Conservation (phyloP, 768 basidiomycete species). For the Paxillus involutus region DNA sequence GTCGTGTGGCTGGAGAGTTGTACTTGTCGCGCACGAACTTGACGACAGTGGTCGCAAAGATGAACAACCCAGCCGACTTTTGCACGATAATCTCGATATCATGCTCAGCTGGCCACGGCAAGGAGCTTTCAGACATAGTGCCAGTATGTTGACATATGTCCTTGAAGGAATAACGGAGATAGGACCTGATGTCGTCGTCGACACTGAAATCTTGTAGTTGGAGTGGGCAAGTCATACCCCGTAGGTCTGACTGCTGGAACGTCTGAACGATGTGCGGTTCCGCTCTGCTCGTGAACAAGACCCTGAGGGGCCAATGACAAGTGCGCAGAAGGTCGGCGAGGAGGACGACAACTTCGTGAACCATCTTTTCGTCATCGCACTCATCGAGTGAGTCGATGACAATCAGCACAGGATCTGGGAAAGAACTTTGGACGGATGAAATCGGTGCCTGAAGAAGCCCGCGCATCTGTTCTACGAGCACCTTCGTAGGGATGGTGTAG, state of each 20-base stretch:
- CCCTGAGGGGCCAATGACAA: constrained; percentile 22
- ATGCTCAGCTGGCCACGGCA: constrained; percentile 21
- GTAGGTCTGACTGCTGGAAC: constrained; percentile 19
- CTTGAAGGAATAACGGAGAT: constrained; percentile 21
- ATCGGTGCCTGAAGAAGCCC: constrained; percentile 24
- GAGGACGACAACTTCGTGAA: constrained; percentile 22
- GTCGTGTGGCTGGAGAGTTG: constrained; percentile 6
- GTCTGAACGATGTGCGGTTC: constrained; percentile 16
- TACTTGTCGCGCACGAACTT: constrained; percentile 19
- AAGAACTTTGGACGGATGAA: constrained; percentile 3
- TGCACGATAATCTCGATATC: constrained; percentile 19
- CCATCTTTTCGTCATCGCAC: constrained; percentile 23
- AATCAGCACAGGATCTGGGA: constrained; percentile 17
- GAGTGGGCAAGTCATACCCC: constrained; percentile 3
- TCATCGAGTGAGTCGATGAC: constrained; percentile 24
- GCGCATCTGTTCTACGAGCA: constrained; percentile 23
- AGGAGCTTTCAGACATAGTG: neutral
- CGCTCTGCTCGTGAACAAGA: constrained; percentile 24
- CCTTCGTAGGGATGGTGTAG: constrained; percentile 19
- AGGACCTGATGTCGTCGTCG: constrained; percentile 23
- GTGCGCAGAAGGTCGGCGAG: constrained; percentile 11
- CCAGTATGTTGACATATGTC: constrained; percentile 4
- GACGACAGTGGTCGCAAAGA: constrained; percentile 28
- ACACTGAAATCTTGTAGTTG: constrained; percentile 20
- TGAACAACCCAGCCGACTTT: constrained; percentile 25